phyloP scores from a whole-genome alignment of 2,329 filamentous ascomycete genomes.

The Microsporum audouinii region DNA sequence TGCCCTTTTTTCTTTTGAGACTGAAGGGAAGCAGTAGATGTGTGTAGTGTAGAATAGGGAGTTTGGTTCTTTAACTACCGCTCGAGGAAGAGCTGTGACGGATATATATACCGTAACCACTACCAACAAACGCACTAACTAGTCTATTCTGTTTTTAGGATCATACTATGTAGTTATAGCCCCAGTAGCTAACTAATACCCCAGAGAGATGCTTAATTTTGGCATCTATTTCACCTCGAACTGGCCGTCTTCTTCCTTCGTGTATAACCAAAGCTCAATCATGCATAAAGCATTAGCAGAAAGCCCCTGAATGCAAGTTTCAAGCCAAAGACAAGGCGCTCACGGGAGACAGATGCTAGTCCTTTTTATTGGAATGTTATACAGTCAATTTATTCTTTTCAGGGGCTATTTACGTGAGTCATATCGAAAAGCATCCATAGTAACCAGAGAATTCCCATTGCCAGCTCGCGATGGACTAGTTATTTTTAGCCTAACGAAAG shows the following conservation, averaged over 20 bases:
- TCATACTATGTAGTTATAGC: too few relatives aligned
- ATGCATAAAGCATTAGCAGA: background rate
- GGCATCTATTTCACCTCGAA: background rate
- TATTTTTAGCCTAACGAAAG: background rate
- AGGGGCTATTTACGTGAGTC: background rate
- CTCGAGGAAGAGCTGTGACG: too few relatives aligned
- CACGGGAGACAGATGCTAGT: background rate
- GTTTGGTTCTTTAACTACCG: too few relatives aligned
- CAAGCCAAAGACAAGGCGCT: background rate
- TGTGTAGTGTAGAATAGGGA: too few relatives aligned
- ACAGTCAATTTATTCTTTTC: background rate
- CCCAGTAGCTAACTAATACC: background rate
- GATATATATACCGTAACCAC: too few relatives aligned
- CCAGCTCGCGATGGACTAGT: background rate
- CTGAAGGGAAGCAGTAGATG: background rate
- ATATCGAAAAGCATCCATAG: background rate
- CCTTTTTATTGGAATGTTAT: too few relatives aligned
- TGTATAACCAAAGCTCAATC: background rate
- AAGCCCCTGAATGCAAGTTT: background rate
- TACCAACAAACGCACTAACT: too few relatives aligned
- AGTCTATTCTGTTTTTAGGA: too few relatives aligned
- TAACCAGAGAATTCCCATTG: background rate
- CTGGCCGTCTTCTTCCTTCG: background rate
- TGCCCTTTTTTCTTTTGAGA: background rate
- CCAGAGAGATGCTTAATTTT: background rate